phyloP scores from a whole-genome alignment of 495 filamentous ascomycete species.

The Aspergillus nanangensis region DNA sequence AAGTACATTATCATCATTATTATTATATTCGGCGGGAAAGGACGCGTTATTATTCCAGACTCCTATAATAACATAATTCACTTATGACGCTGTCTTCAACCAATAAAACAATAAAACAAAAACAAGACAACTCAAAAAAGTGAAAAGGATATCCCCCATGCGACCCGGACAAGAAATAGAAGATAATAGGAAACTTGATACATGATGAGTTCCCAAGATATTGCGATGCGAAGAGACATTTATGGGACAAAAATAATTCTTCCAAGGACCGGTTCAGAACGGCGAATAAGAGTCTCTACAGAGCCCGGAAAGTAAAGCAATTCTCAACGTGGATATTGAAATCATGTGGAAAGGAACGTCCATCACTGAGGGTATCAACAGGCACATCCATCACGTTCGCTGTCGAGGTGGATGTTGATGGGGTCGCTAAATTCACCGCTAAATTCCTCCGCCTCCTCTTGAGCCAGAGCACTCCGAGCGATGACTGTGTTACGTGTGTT shows the following conservation, averaged over 20 bases:
- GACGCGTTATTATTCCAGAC: slow-evolving; percentile 21
- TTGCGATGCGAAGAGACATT: neutral
- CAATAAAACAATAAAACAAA: slow-evolving; percentile 3
- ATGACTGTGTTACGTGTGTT: slow-evolving; percentile 65
- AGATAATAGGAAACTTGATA: slow-evolving; percentile 7
- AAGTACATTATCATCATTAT: too few relatives aligned
- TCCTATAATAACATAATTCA: slow-evolving; percentile 21
- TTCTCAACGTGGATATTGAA: slow-evolving; percentile 4
- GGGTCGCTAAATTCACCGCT: slow-evolving; percentile 93
- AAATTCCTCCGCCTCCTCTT: slow-evolving; percentile 93
- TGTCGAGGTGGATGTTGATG: slow-evolving; percentile 93
- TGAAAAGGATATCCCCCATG: slow-evolving; percentile 9
- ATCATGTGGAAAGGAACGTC: slow-evolving; percentile 20
- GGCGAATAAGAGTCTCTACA: slow-evolving; percentile 7
- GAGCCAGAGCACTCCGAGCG: slow-evolving; percentile 87
- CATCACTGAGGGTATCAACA: slow-evolving; percentile 55
- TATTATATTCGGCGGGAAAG: neutral
- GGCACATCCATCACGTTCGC: slow-evolving; percentile 84
- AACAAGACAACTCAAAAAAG: slow-evolving; percentile 2
- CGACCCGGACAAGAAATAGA: slow-evolving; percentile 11
- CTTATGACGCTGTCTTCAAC: slow-evolving; percentile 5
- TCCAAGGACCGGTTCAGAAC: slow-evolving; percentile 1
- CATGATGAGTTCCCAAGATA: slow-evolving; percentile 10
- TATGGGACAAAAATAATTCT: slow-evolving; percentile 1
- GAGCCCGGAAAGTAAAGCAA: slow-evolving; percentile 6